Percentiles rank a stretch among this genome's conserved stretches.
Conservation (phyloP, 2,329 filamentous ascomycete genomes). For the Pyrenophora seminiperda region DNA sequence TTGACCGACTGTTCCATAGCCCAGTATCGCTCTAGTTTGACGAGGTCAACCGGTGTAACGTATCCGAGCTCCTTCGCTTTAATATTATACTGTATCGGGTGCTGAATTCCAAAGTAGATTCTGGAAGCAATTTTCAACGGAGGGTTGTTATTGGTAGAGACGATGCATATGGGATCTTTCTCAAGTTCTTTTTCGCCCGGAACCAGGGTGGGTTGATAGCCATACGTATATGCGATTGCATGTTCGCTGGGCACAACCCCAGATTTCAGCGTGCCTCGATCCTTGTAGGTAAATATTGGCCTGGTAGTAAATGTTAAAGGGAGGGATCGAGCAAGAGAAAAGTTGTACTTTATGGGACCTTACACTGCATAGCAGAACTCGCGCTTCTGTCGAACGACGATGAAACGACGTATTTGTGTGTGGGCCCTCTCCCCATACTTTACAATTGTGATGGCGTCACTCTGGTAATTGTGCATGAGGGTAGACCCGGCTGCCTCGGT, state of each 20-base stretch:
- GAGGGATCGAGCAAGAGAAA: fast-evolving
- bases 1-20: slow-evolving; percentile 1
- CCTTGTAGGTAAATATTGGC: slow-evolving; percentile 17
- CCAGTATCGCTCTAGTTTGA: slow-evolving; percentile 15
- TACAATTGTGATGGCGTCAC: not conserved
- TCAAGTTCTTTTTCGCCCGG: slow-evolving; percentile 39
- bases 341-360: not conserved
- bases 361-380: slow-evolving; percentile 4
- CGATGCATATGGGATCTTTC: slow-evolving; percentile 46
- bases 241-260: slow-evolving; percentile 35
- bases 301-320: not conserved
- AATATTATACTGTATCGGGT: slow-evolving; percentile 52
- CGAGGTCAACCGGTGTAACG: slow-evolving; percentile 33
- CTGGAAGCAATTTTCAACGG: slow-evolving; percentile 25
- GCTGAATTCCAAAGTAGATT: slow-evolving; percentile 41
- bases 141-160: slow-evolving; percentile 1
- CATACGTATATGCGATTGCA: slow-evolving; percentile 41
- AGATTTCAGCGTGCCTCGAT: slow-evolving; percentile 9
- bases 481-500: not conserved
- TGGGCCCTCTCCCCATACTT: not conserved
- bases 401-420: slow-evolving; percentile 3
- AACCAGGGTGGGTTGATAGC: slow-evolving; percentile 12
- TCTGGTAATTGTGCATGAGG: not conserved
- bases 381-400: not conserved
- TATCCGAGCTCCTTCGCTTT: slow-evolving; percentile 50